Evolutionary conservation across 2,329 filamentous ascomycete species (phyloP), one percentile per base, ranked within the genome.

Genomic region (Ophiostoma piceae): DNA sequence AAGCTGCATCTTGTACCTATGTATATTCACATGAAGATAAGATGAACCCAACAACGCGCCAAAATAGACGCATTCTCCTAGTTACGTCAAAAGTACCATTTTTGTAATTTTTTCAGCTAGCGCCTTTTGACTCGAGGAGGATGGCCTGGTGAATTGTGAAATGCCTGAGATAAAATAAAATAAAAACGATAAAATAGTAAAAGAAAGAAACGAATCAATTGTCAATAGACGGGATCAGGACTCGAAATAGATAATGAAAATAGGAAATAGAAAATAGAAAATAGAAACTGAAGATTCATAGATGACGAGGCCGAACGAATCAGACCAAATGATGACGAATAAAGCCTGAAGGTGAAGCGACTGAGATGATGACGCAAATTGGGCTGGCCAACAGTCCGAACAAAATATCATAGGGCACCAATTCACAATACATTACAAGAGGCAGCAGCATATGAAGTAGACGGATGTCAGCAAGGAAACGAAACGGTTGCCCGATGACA

Each of bases 11-110:
- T 57, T 57, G 51, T 57, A 26, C 51, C 51, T 7, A 62, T 32
- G 57, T 62, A 62, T 62, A 16, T 62, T 62, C 57, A 35, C 57
- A 19, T 62, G 57, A 62, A 62, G 14, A 16, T 62, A 16, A 11
- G n/a, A 51, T 62, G 26, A 12, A n/a, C 16, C 54, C 26, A 60
- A 60, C 54, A 60, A 60, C 54, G 26, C 26, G 26, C 54, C 26
- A 62, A 32, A 14, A 32, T 62, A 62, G 26, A 26, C 51, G 51
- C 51, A 26, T 26, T 11, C 9, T 62, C 54, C 12, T 57, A 57
- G 22, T 26, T 35, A 8, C 26, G 57, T 35, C 57, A 62, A 62
- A 62, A 62, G 57, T 62, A 62, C 57, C 51, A 26, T 11, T 29
- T 5, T 62, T 29, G 11, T 32, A 62, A 32, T 62, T 8, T 62